Evolutionary conservation across 306 rosid species (phyloP).

Genomic region (Argentina anserina): DNA sequence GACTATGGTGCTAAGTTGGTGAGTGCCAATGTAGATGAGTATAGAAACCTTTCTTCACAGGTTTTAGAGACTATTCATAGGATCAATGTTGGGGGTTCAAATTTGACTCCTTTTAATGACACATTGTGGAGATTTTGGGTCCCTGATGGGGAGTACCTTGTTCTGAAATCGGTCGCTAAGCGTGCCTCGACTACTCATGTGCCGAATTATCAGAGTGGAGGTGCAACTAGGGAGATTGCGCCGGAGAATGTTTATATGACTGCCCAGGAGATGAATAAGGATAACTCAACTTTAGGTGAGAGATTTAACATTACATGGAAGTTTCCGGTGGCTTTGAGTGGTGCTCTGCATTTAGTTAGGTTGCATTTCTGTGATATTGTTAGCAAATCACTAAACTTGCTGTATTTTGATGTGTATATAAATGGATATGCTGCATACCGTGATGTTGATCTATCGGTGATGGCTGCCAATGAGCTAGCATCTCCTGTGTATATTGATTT

Average conservation of each 20-base stretch:
- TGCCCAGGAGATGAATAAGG: slow-evolving; percentile 80
- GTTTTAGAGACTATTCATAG: slow-evolving; percentile 75
- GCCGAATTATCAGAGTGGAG: slow-evolving; percentile 69
- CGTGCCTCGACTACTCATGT: slow-evolving; percentile 42
- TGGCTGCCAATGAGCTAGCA: slow-evolving; percentile 55
- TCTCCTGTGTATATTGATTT: slow-evolving; percentile 78
- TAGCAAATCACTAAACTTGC: slow-evolving; percentile 54
- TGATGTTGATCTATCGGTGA: slow-evolving; percentile 76
- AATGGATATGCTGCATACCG: slow-evolving; percentile 64
- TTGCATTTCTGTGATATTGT: slow-evolving; percentile 93
- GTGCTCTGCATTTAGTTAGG: slow-evolving; percentile 54
- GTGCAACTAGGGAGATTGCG: slow-evolving; percentile 64
- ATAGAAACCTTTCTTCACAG: slow-evolving; percentile 51
- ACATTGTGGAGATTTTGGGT: slow-evolving; percentile 94
- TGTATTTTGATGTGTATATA: slow-evolving; percentile 80
- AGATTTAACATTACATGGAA: slow-evolving; percentile 80
- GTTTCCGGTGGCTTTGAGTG: slow-evolving; percentile 49
- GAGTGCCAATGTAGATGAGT: slow-evolving; percentile 42
- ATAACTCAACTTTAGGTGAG: slow-evolving; percentile 36
- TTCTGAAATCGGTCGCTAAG: slow-evolving; percentile 63
- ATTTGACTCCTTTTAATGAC: slow-evolving; percentile 83
- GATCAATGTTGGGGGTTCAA: slow-evolving; percentile 77
- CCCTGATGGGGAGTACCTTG: slow-evolving; percentile 76
- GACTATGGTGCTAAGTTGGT: slow-evolving; percentile 67
- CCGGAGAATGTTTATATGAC: slow-evolving; percentile 89